phyloP scores from a whole-genome alignment of 1,284 basidiomycete genomes.

The Meripilus lineatus region DNA sequence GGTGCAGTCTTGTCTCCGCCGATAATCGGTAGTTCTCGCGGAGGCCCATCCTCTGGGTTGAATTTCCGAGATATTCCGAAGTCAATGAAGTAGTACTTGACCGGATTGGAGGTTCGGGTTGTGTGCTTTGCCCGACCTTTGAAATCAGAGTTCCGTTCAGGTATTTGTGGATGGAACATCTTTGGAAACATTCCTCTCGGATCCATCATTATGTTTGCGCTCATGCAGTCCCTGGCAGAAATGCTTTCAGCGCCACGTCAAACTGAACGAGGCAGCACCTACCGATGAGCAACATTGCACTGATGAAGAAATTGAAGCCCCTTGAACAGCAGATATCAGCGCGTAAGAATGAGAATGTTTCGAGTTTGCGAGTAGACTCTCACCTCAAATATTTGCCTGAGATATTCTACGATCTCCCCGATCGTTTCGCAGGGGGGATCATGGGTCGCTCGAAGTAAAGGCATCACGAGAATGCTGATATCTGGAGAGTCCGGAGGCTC shows the following conservation, averaged over 20 bases:
- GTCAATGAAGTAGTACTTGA: too few relatives aligned
- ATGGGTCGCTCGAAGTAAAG: conserved; percentile 3
- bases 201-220: conserved; percentile 36
- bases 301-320: conserved; percentile 33
- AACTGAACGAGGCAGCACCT: conserved; percentile 5
- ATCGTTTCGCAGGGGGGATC: conserved; percentile 11
- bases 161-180: conserved; percentile 22
- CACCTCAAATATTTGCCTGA: conserved; percentile 17
- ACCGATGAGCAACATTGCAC: conserved; percentile 15
- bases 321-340: conserved; percentile 13
- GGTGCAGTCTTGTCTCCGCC: too few relatives aligned
- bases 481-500: conserved; percentile 13
- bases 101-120: conserved; percentile 24
- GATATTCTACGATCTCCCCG: conserved; percentile 14
- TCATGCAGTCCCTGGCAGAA: conserved; percentile 7
- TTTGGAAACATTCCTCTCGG: conserved; percentile 24
- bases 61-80: conserved; percentile 31
- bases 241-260: conserved; percentile 13
- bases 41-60: conserved; percentile 5
- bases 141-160: conserved; percentile 12
- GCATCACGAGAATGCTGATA: neutral
- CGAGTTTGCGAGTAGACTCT: neutral
- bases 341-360: too few relatives aligned
- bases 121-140: conserved; percentile 20
- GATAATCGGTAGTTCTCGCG: conserved; percentile 11